Conservation (phyloP, 2,329 filamentous ascomycete species). For the Fusarium hainanense region DNA sequence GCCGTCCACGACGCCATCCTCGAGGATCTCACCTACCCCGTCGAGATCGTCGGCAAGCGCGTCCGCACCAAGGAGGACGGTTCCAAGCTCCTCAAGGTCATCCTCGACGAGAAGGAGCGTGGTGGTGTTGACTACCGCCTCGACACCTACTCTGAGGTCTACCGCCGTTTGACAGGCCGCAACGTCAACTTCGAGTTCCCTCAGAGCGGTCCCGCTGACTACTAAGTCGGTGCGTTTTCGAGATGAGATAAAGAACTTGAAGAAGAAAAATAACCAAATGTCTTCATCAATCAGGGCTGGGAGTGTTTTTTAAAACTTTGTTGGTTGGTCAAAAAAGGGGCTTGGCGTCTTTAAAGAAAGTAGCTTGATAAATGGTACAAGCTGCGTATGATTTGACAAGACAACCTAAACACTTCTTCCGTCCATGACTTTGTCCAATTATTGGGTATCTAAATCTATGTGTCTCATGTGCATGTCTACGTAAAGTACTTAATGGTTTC, state of each 20-base stretch:
- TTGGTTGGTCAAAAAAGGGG: conserved; percentile 57
- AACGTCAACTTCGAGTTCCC: conserved; percentile 99
- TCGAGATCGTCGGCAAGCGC: conserved; percentile 99
- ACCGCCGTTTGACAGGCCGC: conserved; percentile 97
- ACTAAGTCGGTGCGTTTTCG: conserved; percentile 66
- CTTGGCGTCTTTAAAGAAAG: conserved; percentile 61
- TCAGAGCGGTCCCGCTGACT: conserved; percentile 80
- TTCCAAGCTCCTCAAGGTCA: conserved; percentile 97
- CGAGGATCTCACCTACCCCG: conserved; percentile 97
- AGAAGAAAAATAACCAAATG: conserved; percentile 21
- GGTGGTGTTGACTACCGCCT: conserved; percentile 99
- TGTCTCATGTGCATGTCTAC: conserved; percentile 30
- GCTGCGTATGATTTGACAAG: conserved; percentile 56
- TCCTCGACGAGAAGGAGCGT: conserved; percentile 99
- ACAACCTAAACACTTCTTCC: conserved; percentile 48
- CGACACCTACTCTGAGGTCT: conserved; percentile 99
- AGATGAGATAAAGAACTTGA: conserved; percentile 30
- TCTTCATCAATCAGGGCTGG: conserved; percentile 40
- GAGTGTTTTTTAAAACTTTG: conserved; percentile 51
- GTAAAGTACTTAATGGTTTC: conserved; percentile 52
- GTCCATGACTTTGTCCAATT: conserved; percentile 45
- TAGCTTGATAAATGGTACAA: conserved; percentile 62
- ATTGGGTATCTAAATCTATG: conserved; percentile 57
- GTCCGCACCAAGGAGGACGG: conserved; percentile 98
- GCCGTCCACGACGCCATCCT: conserved; percentile 99